A percentile compares a stretch with the other conserved stretches of the same genome.
Conservation (phyloP, 2,329 filamentous ascomycete genomes). For the Talaromyces sp. region DNA sequence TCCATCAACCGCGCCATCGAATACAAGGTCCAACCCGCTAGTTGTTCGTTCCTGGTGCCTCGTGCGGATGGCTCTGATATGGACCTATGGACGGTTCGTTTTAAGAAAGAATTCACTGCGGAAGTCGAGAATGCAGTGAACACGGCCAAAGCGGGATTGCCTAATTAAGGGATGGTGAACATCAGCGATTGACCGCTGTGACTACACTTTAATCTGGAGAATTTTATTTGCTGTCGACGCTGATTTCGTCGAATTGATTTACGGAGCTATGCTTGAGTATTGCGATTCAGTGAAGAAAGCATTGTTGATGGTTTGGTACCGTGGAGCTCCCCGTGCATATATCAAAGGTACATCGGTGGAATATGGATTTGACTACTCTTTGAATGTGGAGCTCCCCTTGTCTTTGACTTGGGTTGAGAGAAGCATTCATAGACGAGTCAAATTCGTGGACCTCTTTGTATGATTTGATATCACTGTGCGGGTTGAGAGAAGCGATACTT, state of each 20-base stretch:
- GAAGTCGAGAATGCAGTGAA: conserved; percentile 39
- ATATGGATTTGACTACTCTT: background rate
- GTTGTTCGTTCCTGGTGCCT: conserved; percentile 45
- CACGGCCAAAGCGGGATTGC: conserved; percentile 16
- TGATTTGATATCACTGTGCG: conserved; percentile 1
- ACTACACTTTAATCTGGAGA: background rate
- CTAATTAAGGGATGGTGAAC: background rate
- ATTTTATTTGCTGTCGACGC: background rate
- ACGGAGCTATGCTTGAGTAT: background rate
- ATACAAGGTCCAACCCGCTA: conserved; percentile 59
- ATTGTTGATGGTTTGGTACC: background rate
- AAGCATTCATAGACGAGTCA: background rate
- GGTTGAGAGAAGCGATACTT: conserved; percentile 1
- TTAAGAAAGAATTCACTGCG: conserved; percentile 56
- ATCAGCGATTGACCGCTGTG: background rate
- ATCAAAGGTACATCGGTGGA: background rate
- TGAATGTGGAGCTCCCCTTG: background rate
- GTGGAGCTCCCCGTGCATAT: background rate
- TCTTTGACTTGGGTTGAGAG: background rate
- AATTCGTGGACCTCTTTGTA: background rate
- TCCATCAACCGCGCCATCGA: conserved; percentile 59
- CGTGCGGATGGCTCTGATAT: conserved; percentile 57
- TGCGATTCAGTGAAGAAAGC: background rate
- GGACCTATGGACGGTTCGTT: conserved; percentile 69
- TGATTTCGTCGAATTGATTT: background rate